phyloP scores from a whole-genome alignment of 768 basidiomycete genomes.

The Leccinum ochraceum region DNA sequence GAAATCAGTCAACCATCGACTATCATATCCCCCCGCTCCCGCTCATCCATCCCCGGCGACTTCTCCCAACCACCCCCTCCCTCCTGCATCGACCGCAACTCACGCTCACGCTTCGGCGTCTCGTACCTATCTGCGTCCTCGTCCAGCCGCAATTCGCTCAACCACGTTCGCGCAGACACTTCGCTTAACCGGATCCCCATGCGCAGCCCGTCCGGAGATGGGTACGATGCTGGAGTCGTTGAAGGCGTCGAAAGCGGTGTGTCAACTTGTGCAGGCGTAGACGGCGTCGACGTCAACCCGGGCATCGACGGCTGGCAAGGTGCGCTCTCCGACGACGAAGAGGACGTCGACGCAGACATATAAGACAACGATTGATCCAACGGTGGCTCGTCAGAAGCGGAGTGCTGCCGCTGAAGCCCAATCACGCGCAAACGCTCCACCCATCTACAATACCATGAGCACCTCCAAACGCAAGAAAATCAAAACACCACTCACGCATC shows the following conservation, averaged over 20 bases:
- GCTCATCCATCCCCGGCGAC: not conserved
- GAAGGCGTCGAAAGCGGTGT: conserved; percentile 33
- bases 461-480: not conserved
- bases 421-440: conserved; percentile 78
- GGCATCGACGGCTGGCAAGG: conserved; percentile 25
- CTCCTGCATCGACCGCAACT: conserved; percentile 9
- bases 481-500: conserved; percentile 62
- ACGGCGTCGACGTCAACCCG: conserved; percentile 32
- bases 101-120: conserved; percentile 24
- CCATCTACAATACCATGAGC: conserved; percentile 53
- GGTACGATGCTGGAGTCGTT: conserved; percentile 25
- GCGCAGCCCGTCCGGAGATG: conserved; percentile 29
- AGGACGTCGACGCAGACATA: not conserved
- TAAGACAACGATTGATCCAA: conserved; percentile 6
- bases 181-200: conserved; percentile 29
- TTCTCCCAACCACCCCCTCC: conserved; percentile 10
- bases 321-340: not conserved
- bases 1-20: conserved; percentile 17
- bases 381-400: conserved; percentile 18
- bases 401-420: conserved; percentile 64
- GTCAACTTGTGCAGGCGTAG: conserved; percentile 29
- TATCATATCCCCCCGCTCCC: conserved; percentile 17
- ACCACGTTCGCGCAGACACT: conserved; percentile 30
- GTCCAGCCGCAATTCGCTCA: conserved; percentile 33
- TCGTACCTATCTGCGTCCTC: conserved; percentile 21